Evolutionary conservation across 106 monocot genomes (phyloP).

Genomic region (Iris macrosiphon): DNA sequence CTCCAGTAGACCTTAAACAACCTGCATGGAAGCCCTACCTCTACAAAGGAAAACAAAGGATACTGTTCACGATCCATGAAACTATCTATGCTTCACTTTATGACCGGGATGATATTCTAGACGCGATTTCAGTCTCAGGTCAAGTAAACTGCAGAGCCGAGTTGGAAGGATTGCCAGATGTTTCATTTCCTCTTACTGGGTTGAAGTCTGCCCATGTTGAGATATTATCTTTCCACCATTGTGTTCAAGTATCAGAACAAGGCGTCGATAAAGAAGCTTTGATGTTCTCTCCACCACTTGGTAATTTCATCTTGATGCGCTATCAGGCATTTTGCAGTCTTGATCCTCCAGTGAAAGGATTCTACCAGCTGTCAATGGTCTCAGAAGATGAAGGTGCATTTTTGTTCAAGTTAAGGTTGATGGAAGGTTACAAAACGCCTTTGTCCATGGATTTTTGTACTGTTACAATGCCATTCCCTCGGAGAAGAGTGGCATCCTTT

Average conservation of each 20-base stretch:
- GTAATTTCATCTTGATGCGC: conserved; percentile 78
- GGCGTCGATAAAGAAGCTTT: conserved; percentile 67
- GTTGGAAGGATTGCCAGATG: conserved; percentile 92
- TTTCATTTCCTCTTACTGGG: conserved; percentile 60
- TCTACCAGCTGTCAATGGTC: conserved; percentile 96
- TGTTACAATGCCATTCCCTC: conserved; percentile 79
- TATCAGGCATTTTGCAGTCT: conserved; percentile 52
- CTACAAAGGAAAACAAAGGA: conserved; percentile 80
- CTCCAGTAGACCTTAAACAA: conserved; percentile 62
- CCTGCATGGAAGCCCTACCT: conserved; percentile 98
- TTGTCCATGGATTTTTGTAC: conserved; percentile 85
- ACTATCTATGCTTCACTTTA: conserved; percentile 74
- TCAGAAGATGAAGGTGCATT: conserved; percentile 97
- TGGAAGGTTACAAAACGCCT: conserved; percentile 90
- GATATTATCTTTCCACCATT: conserved; percentile 80
- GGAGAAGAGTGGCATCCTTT: conserved; percentile 67
- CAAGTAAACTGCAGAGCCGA: conserved; percentile 95
- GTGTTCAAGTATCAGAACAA: conserved; percentile 86
- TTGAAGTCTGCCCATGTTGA: conserved; percentile 47
- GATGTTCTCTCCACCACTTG: conserved; percentile 84
- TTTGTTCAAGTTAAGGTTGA: conserved; percentile 81
- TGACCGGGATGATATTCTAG: conserved; percentile 89
- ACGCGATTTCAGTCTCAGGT: conserved; percentile 76
- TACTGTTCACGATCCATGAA: conserved; percentile 79
- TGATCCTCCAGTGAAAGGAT: conserved; percentile 88